Percentiles rank a stretch among this genome's conserved stretches.
These are phyloP conservation scores for Vachellia pachyceras DNA, from an alignment of 306 rosid genomes.

Conservation along the genomic window DNA sequence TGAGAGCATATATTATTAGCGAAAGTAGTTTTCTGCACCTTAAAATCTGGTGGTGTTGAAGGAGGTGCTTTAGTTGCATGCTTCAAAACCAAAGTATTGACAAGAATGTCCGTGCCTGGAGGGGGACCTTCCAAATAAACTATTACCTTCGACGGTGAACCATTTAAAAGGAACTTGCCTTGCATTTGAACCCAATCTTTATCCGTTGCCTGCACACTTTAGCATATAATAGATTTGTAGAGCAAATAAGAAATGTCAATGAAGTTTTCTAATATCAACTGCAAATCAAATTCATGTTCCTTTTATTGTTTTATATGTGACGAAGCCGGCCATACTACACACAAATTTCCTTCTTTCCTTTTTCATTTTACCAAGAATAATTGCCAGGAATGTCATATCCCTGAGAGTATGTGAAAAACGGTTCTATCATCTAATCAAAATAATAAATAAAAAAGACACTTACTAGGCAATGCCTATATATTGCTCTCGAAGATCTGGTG, in stretches of 20 bases:
- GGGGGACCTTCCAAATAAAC: slow-evolving; percentile 95
- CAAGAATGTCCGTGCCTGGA: slow-evolving; percentile 83
- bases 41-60: slow-evolving; percentile 65
- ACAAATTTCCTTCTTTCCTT: slow-evolving; percentile 6
- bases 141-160: slow-evolving; percentile 74
- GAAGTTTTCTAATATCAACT: slow-evolving; percentile 15
- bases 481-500: slow-evolving; percentile 74
- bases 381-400: slow-evolving; percentile 25
- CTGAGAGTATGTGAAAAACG: neutral
- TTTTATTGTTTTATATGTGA: neutral
- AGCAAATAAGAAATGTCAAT: slow-evolving; percentile 37
- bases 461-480: slow-evolving; percentile 89
- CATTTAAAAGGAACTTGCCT: slow-evolving; percentile 92
- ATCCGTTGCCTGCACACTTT: slow-evolving; percentile 91
- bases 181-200: slow-evolving; percentile 84
- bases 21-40: slow-evolving; percentile 53
- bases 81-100: slow-evolving; percentile 73
- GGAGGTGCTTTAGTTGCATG: slow-evolving; percentile 83
- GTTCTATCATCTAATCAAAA: neutral
- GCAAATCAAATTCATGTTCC: slow-evolving; percentile 4
- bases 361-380: neutral
- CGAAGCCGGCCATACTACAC: slow-evolving; percentile 1
- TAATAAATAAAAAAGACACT: slow-evolving; percentile 39
- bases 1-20: slow-evolving; percentile 4
- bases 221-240: slow-evolving; percentile 42